Percentiles rank a stretch among this genome's conserved stretches.
phyloP scores from a whole-genome alignment of 2,329 filamentous ascomycete species.

The Nemania sp. region DNA sequence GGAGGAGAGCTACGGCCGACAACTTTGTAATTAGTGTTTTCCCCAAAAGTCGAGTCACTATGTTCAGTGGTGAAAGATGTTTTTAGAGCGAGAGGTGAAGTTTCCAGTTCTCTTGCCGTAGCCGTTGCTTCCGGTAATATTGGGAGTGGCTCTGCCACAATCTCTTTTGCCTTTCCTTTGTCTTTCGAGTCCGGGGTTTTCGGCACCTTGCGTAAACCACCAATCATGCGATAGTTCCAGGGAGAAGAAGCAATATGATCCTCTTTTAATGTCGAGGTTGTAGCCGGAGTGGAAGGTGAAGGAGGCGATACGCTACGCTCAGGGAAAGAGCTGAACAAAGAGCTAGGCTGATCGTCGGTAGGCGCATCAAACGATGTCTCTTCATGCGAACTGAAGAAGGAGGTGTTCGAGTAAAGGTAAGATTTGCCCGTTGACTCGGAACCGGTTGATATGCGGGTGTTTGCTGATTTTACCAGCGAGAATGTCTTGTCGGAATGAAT shows the following conservation, averaged over 20 bases:
- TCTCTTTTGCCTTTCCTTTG: slow-evolving; percentile 57
- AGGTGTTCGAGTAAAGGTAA: slow-evolving; percentile 57
- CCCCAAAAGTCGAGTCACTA: slow-evolving; percentile 58
- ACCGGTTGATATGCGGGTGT: slow-evolving; percentile 44
- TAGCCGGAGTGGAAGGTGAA: slow-evolving; percentile 51
- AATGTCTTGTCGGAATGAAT: slow-evolving; percentile 71
- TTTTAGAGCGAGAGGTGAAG: slow-evolving; percentile 48
- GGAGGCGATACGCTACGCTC: slow-evolving; percentile 58
- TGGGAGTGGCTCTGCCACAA: slow-evolving; percentile 48
- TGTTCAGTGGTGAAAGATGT: slow-evolving; percentile 55
- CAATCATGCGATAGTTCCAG: slow-evolving; percentile 67
- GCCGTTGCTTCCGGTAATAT: slow-evolving; percentile 49
- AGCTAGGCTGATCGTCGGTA: slow-evolving; percentile 60
- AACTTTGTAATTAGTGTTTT: slow-evolving; percentile 67
- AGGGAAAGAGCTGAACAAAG: slow-evolving; percentile 61
- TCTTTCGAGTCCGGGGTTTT: slow-evolving; percentile 55
- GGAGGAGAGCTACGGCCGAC: slow-evolving; percentile 62
- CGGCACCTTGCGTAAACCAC: slow-evolving; percentile 66
- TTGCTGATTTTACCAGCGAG: slow-evolving; percentile 55
- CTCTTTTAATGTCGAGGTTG: slow-evolving; percentile 51
- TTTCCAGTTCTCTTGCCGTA: slow-evolving; percentile 36
- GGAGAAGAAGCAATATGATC: slow-evolving; percentile 55
- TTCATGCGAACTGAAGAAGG: slow-evolving; percentile 64
- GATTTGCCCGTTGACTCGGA: slow-evolving; percentile 56
- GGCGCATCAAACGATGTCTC: slow-evolving; percentile 61